A percentile compares a stretch with the other conserved stretches of the same genome.
These are phyloP conservation scores for Yueomyces sp. DNA, from an alignment of 805 yeast genomes.

Conservation along the genomic window DNA sequence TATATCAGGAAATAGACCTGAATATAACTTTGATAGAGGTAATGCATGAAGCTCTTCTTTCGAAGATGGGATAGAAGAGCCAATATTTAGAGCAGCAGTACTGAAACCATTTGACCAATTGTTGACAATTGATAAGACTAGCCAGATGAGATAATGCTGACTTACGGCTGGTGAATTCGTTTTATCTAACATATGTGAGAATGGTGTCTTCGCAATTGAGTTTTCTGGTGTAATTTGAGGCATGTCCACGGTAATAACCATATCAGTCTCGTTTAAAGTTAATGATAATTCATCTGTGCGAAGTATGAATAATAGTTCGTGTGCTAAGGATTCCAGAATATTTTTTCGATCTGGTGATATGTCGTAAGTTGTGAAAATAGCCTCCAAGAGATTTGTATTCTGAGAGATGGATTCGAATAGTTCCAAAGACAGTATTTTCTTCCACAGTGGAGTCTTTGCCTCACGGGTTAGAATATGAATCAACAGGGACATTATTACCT, in stretches of 20 bases:
- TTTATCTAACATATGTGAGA: conserved; percentile 72
- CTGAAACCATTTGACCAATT: conserved; percentile 53
- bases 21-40: conserved; percentile 15
- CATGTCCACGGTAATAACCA: conserved; percentile 19
- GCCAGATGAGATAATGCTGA: conserved; percentile 42
- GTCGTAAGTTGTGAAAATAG: conserved; percentile 54
- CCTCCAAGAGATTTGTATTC: conserved; percentile 38
- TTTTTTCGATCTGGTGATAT: conserved; percentile 39
- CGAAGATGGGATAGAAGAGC: conserved; percentile 32
- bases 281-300: conserved; percentile 17
- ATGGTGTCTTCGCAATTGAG: conserved; percentile 38
- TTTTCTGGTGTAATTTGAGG: conserved; percentile 29
- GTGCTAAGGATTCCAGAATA: conserved; percentile 43
- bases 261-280: conserved; percentile 23
- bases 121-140: conserved; percentile 41
- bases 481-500: conserved; percentile 61
- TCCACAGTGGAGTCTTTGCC: conserved; percentile 53
- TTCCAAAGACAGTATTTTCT: conserved; percentile 60
- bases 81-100: conserved; percentile 4
- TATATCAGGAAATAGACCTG: conserved; percentile 27
- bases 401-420: conserved; percentile 46
- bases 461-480: conserved; percentile 58
- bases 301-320: conserved; percentile 27
- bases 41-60: conserved; percentile 5
- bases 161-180: conserved; percentile 61